Percentiles rank a stretch among this genome's conserved stretches.
These are phyloP conservation scores for Aspergillus leporis DNA, from an alignment of 495 filamentous ascomycete species.

Conservation along the genomic window DNA sequence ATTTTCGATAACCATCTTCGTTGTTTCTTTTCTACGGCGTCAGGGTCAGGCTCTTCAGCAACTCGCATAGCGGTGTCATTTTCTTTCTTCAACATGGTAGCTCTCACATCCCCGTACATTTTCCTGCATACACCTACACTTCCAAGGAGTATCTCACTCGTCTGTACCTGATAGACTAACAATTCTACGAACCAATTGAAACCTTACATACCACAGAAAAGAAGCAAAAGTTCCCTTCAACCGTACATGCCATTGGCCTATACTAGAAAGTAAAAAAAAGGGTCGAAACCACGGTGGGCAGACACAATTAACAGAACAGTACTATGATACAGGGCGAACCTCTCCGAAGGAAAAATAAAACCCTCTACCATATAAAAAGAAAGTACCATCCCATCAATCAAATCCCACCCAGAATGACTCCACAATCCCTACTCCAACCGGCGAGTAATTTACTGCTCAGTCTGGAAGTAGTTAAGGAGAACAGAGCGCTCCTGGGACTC, in stretches of 20 bases:
- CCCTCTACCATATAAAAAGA: too few species aligned
- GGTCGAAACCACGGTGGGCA: neutral
- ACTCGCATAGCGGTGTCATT: conserved; percentile 21
- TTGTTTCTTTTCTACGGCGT: neutral
- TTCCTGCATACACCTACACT: neutral
- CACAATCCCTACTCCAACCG: conserved; percentile 14
- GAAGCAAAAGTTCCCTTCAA: neutral
- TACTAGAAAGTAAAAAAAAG: neutral
- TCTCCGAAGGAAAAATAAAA: neutral
- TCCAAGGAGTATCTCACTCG: neutral
- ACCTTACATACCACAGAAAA: neutral
- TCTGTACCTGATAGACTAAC: neutral
- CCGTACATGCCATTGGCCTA: neutral
- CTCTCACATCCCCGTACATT: neutral
- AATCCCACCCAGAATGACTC: neutral
- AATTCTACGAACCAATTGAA: neutral
- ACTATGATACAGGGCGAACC: neutral
- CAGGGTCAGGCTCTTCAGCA: neutral
- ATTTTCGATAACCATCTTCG: conserved; percentile 34
- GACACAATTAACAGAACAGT: neutral
- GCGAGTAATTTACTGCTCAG: conserved; percentile 64
- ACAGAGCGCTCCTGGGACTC: conserved; percentile 97
- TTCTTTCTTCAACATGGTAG: conserved; percentile 1
- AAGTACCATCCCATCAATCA: too few species aligned
- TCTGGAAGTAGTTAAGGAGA: conserved; percentile 99